These are phyloP conservation scores for Skeletonema tropicum DNA, from an alignment of 108 stramenopile species.

Conservation along the genomic window DNA sequence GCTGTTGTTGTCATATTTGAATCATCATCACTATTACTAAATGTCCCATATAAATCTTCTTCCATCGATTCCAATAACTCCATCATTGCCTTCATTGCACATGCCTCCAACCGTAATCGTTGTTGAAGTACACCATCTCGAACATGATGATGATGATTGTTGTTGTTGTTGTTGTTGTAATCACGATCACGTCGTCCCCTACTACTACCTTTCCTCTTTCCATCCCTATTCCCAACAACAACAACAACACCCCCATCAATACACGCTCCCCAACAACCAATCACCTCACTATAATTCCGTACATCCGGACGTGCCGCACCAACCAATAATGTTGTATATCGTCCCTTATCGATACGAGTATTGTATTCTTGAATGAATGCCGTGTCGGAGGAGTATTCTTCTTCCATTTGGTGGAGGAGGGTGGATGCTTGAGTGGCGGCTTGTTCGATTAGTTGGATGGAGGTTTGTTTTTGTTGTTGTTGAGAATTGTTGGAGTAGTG, in stretches of 20 bases:
- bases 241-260: conserved; percentile 25
- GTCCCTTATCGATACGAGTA: conserved; percentile 15
- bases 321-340: conserved; percentile 13
- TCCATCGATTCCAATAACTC: conserved; percentile 51
- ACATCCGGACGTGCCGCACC: conserved; percentile 34
- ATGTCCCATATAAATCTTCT: conserved; percentile 33
- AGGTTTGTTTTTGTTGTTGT: not conserved
- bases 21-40: not conserved
- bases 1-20: not conserved
- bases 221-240: no score
- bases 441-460: conserved; percentile 25
- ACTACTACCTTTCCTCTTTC: not conserved
- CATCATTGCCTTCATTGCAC: conserved; percentile 39
- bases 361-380: conserved; percentile 33
- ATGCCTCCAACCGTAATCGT: conserved; percentile 29
- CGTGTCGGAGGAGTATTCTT: conserved; percentile 18
- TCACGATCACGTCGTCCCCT: not conserved
- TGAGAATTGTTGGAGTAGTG: no score
- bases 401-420: conserved; percentile 28
- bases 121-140: conserved; percentile 22
- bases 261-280: conserved; percentile 31
- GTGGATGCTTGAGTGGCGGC: conserved; percentile 26
- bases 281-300: conserved; percentile 42
- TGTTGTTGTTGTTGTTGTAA: not conserved
- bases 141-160: not conserved